Conservation (phyloP, 768 basidiomycete species). For the Panaeolus papilionaceus region DNA sequence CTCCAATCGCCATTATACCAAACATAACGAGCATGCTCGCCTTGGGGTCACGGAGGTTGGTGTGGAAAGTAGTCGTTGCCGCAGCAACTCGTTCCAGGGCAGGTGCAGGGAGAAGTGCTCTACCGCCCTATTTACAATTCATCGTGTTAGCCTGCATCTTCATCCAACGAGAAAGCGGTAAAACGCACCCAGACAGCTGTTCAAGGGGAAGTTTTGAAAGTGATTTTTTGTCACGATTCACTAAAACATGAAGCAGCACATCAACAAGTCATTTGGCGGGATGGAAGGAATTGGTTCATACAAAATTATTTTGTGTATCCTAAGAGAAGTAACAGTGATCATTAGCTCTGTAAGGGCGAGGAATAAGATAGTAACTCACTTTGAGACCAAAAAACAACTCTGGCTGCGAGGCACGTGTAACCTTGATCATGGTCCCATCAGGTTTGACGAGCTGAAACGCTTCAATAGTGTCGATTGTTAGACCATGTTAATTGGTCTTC, state of each 20-base stretch:
- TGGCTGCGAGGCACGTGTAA: constrained; percentile 40
- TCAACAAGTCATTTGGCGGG: too few relatives aligned
- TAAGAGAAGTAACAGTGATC: neutral
- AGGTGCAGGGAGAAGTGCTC: too few relatives aligned
- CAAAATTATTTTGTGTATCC: neutral
- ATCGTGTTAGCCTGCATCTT: too few relatives aligned
- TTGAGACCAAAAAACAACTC: constrained; percentile 51
- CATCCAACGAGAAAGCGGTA: too few relatives aligned
- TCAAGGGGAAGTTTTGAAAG: constrained; percentile 51
- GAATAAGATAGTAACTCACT: constrained; percentile 26
- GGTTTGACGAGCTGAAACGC: constrained; percentile 65
- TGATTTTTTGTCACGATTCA: constrained; percentile 57
- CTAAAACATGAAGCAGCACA: constrained; percentile 16
- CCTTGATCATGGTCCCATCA: constrained; percentile 47
- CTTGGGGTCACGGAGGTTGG: constrained; percentile 54
- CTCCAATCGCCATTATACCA: constrained; percentile 38
- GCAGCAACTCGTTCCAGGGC: constrained; percentile 11
- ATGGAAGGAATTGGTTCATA: neutral
- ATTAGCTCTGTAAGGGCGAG: neutral
- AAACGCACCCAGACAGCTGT: constrained; percentile 12
- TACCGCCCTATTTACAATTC: too few relatives aligned
- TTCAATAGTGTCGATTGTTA: constrained; percentile 61
- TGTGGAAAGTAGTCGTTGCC: constrained; percentile 48
- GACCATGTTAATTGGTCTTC: constrained; percentile 64
- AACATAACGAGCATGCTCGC: constrained; percentile 55